A percentile compares a stretch with the other conserved stretches of the same genome.
phyloP scores from a whole-genome alignment of 2,329 filamentous ascomycete genomes.

The Diaporthe ampelina region DNA sequence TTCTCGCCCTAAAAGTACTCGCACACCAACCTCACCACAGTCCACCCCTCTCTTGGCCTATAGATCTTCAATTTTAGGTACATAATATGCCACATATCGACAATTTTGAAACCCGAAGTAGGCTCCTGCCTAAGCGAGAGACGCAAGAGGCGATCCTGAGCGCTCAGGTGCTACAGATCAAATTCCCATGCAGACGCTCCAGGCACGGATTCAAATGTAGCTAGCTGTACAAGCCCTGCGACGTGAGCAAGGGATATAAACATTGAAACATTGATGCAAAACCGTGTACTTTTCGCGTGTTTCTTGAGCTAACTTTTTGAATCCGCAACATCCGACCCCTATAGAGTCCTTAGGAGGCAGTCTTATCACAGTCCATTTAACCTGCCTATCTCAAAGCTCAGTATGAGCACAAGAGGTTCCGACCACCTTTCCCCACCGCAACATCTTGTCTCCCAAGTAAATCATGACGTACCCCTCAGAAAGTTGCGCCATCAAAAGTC shows the following conservation, averaged over 20 bases:
- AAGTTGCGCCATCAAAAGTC: slow-evolving; percentile 11
- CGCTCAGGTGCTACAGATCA: slow-evolving; percentile 26
- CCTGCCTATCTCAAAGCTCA: neutral
- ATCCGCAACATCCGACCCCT: neutral
- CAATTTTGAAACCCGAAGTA: neutral
- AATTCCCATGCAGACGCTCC: slow-evolving; percentile 1
- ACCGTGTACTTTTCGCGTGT: neutral
- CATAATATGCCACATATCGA: slow-evolving; percentile 24
- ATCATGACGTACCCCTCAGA: neutral
- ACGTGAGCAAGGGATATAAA: neutral
- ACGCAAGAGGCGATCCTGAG: slow-evolving; percentile 5
- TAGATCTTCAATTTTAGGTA: slow-evolving; percentile 17
- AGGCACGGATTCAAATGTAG: slow-evolving; percentile 2
- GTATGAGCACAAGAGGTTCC: neutral
- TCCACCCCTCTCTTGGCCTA: slow-evolving; percentile 27
- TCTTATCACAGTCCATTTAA: neutral
- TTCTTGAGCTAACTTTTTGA: neutral
- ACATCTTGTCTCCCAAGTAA: neutral
- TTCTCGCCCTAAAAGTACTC: slow-evolving; percentile 21
- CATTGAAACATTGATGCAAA: too few species aligned
- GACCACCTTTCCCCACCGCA: slow-evolving; percentile 4
- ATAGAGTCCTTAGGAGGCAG: neutral
- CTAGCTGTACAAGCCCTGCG: neutral
- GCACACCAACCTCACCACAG: slow-evolving; percentile 24
- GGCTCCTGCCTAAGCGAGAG: slow-evolving; percentile 18